Percentiles rank a stretch among this genome's conserved stretches.
These are phyloP conservation scores for Grosmannia serpens DNA, from an alignment of 2,329 filamentous ascomycete species.

Conservation along the genomic window DNA sequence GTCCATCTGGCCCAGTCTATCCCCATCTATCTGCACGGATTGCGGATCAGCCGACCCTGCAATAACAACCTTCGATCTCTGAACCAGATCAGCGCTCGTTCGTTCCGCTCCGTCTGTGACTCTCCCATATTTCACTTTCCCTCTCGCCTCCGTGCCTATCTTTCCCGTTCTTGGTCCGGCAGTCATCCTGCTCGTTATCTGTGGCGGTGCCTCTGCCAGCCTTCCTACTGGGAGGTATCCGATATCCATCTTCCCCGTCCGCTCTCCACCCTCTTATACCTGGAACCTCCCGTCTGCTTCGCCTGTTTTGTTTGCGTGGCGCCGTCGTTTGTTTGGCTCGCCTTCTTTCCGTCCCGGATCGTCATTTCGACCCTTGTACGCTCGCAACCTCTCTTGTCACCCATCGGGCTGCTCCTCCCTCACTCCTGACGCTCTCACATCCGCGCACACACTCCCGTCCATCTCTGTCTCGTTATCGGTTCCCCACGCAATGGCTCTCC, in stretches of 20 bases:
- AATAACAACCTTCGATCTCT: background rate
- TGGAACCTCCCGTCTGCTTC: background rate
- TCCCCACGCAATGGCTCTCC: background rate
- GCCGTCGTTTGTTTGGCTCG: slow-evolving; percentile 1
- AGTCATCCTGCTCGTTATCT: background rate
- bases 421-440: background rate
- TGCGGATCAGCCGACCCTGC: background rate
- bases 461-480: background rate
- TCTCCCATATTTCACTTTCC: background rate
- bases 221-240: background rate
- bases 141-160: background rate
- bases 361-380: background rate
- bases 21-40: background rate
- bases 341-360: background rate
- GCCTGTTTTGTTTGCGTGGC: background rate
- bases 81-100: background rate
- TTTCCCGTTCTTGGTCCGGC: background rate
- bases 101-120: background rate
- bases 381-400: background rate
- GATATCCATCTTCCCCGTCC: background rate
- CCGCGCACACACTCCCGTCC: background rate
- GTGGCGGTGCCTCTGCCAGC: background rate
- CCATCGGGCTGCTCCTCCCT: background rate
- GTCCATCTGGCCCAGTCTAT: background rate
- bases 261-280: background rate